phyloP scores from a whole-genome alignment of 441 rosid species.

The Iberis amara region DNA sequence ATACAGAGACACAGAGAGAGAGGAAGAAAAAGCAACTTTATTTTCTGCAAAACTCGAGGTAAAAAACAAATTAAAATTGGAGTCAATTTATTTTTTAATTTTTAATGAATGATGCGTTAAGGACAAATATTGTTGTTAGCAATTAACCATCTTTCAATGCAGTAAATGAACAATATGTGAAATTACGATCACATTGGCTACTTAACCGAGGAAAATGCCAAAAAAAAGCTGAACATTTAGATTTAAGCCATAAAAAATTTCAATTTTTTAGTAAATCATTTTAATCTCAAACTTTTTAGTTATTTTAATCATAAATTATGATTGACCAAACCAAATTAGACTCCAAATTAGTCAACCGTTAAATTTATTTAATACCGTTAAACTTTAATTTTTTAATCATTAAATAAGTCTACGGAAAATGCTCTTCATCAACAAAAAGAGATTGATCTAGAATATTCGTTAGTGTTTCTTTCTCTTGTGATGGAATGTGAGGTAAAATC shows the following conservation, averaged over 20 bases:
- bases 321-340: too few species aligned
- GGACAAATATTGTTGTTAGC: conserved; percentile 25
- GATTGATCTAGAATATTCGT: conserved; percentile 56
- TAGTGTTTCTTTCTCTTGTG: conserved; percentile 49
- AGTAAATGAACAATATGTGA: neutral
- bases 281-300: too few species aligned
- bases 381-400: too few species aligned
- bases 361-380: too few species aligned
- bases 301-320: too few species aligned
- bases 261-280: too few species aligned
- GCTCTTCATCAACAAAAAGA: conserved; percentile 58
- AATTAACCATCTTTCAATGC: neutral
- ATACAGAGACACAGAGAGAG: conserved; percentile 15
- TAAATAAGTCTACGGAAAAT: too few species aligned
- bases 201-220: too few species aligned
- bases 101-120: neutral
- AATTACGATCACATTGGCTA: too few species aligned
- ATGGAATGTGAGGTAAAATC: conserved; percentile 40
- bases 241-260: too few species aligned
- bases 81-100: neutral
- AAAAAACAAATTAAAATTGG: neutral
- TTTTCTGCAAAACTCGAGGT: conserved; percentile 31
- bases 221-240: too few species aligned
- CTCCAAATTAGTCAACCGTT: too few species aligned
- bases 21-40: conserved; percentile 8